Conservation (phyloP, 345 rosid genomes). For the Salix koriyanagi region DNA sequence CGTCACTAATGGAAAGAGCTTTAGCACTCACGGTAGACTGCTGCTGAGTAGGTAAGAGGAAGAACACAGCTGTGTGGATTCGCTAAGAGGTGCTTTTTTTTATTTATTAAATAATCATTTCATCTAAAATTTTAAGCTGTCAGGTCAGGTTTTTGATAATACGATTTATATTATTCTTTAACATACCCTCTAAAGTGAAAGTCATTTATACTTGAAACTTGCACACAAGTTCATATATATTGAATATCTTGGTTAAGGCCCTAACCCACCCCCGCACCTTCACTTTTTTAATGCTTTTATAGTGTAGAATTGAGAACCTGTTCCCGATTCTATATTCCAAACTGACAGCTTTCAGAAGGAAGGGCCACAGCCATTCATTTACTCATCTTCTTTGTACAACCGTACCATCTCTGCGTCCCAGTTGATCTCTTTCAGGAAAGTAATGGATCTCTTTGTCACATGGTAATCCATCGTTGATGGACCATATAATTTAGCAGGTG, state of each 20-base stretch:
- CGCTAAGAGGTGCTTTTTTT: neutral
- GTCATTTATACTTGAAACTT: too few relatives aligned
- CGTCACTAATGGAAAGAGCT: neutral
- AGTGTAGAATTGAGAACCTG: neutral
- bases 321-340: slow-evolving; percentile 20
- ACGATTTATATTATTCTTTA: too few relatives aligned
- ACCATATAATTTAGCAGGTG: neutral
- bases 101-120: too few relatives aligned
- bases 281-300: neutral
- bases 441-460: too few relatives aligned
- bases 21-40: neutral
- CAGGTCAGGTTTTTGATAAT: too few relatives aligned
- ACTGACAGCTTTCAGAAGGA: slow-evolving; percentile 1
- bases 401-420: slow-evolving; percentile 8
- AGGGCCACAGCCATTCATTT: slow-evolving; percentile 11
- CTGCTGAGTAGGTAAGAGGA: neutral
- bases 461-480: neutral
- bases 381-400: neutral
- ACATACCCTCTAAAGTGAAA: too few relatives aligned
- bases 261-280: neutral
- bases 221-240: neutral
- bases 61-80: neutral
- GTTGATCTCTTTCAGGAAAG: neutral
- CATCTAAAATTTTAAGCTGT: too few relatives aligned
- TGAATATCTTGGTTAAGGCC: neutral